Conservation (phyloP, 371 early-diverging fungal species). For the Saksenaea vasiformis region DNA sequence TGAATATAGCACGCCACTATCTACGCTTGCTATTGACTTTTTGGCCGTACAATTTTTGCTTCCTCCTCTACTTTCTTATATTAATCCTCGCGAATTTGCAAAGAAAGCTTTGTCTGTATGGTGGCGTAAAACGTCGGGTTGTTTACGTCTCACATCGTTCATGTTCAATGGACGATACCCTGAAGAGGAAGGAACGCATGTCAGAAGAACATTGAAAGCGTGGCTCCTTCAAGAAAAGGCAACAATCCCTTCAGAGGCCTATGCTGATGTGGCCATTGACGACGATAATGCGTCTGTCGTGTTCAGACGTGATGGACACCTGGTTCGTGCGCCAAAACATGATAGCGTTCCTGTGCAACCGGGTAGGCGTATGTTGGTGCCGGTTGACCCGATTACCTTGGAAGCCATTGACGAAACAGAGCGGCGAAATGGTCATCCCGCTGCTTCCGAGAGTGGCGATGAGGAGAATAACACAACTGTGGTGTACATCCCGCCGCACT, state of each 20-base stretch:
- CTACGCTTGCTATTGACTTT: conserved; percentile 65
- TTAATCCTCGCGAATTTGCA: conserved; percentile 59
- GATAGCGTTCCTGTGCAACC: conserved; percentile 74
- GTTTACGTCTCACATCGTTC: conserved; percentile 80
- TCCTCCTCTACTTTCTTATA: conserved; percentile 61
- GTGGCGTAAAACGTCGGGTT: conserved; percentile 68
- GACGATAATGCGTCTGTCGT: conserved; percentile 43
- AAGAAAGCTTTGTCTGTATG: conserved; percentile 56
- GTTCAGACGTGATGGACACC: conserved; percentile 65
- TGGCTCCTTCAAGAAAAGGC: conserved; percentile 42
- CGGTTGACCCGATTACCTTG: conserved; percentile 64
- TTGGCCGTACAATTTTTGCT: conserved; percentile 75
- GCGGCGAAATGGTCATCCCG: conserved; percentile 56
- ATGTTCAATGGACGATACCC: conserved; percentile 73
- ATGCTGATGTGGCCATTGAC: conserved; percentile 35
- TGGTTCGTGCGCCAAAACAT: conserved; percentile 70
- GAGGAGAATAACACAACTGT: conserved; percentile 53
- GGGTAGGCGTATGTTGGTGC: conserved; percentile 72
- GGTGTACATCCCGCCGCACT: conserved; percentile 70
- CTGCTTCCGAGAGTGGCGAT: conserved; percentile 52
- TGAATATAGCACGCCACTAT: conserved; percentile 21
- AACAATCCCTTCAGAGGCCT: conserved; percentile 18
- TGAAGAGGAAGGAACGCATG: conserved; percentile 68
- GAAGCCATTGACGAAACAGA: conserved; percentile 63
- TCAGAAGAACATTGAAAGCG: conserved; percentile 48